Percentiles rank a stretch among this genome's conserved stretches.
These are phyloP conservation scores for Paecilomyces sp. DNA, from an alignment of 2,329 filamentous ascomycete genomes.

Conservation along the genomic window DNA sequence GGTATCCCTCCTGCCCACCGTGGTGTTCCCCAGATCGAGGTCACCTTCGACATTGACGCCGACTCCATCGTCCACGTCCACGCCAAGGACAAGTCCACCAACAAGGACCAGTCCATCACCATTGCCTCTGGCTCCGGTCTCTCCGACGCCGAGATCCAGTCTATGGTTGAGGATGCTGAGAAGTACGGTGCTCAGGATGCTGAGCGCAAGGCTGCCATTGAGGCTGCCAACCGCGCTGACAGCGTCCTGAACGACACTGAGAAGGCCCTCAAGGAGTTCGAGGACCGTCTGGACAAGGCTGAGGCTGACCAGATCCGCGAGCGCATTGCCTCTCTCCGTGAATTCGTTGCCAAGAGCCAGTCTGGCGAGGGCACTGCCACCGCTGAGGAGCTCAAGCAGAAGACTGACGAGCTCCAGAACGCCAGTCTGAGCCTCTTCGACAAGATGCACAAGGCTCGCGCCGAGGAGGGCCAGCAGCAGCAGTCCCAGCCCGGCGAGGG, in stretches of 20 bases:
- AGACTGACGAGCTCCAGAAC: conserved; percentile 96
- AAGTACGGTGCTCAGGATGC: conserved; percentile 92
- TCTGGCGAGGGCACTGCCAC: conserved; percentile 80
- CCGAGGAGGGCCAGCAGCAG: conserved; percentile 53
- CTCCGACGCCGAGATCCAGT: conserved; percentile 87
- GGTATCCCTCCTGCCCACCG: conserved; percentile 94
- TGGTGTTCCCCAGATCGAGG: conserved; percentile 92
- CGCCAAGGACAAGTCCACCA: conserved; percentile 98
- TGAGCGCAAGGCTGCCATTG: conserved; percentile 91
- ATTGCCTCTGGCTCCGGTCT: conserved; percentile 97
- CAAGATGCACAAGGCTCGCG: conserved; percentile 98
- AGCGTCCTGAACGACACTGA: conserved; percentile 95
- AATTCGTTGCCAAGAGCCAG: conserved; percentile 91
- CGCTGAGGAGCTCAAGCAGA: conserved; percentile 91
- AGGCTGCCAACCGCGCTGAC: conserved; percentile 95
- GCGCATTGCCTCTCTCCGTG: conserved; percentile 80
- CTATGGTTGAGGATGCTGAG: conserved; percentile 97
- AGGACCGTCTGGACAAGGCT: conserved; percentile 92
- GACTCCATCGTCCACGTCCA: conserved; percentile 97
- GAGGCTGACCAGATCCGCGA: conserved; percentile 90
- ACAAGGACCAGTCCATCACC: conserved; percentile 99
- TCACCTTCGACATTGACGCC: conserved; percentile 97
- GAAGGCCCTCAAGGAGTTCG: conserved; percentile 94
- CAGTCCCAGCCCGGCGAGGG: conserved; percentile 39
- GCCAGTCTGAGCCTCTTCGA: conserved; percentile 95